Evolutionary conservation across 441 rosid species (phyloP).

Genomic region (Populus tomentosa): DNA sequence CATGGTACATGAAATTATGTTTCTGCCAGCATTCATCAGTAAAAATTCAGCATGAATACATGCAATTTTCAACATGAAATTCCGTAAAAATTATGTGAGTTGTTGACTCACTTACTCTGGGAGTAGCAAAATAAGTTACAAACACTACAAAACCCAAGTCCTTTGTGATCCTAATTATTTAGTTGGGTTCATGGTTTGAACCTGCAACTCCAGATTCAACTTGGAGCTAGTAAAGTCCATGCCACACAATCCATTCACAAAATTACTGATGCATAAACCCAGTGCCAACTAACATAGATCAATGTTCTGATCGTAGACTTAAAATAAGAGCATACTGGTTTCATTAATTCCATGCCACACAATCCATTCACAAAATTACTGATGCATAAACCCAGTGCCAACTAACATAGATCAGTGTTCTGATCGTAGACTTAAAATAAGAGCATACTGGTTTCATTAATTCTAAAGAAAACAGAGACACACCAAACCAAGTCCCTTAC

Average conservation of each 20-base stretch:
- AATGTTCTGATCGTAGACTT: not conserved
- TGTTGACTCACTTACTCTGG: not conserved
- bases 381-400: not conserved
- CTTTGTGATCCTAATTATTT: not conserved
- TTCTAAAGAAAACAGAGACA: not conserved
- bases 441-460: not conserved
- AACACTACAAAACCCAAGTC: not conserved
- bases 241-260: not conserved
- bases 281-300: not conserved
- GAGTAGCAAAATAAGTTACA: not conserved
- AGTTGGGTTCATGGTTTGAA: not conserved
- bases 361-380: not conserved
- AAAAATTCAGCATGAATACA: not conserved
- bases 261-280: not conserved
- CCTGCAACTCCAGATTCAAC: not conserved
- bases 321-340: not conserved
- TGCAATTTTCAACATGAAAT: not conserved
- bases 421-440: not conserved
- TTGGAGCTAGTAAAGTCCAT: not conserved
- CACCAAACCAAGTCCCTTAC: slow-evolving; percentile 1
- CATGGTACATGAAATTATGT: not conserved
- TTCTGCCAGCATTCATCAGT: not conserved
- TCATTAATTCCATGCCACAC: not conserved
- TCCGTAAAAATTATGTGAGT: not conserved
- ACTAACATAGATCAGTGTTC: not conserved